A percentile compares a stretch with the other conserved stretches of the same genome.
Evolutionary conservation across 352 stramenopile species (phyloP).

Genomic region (Globisporangium takayamanum): DNA sequence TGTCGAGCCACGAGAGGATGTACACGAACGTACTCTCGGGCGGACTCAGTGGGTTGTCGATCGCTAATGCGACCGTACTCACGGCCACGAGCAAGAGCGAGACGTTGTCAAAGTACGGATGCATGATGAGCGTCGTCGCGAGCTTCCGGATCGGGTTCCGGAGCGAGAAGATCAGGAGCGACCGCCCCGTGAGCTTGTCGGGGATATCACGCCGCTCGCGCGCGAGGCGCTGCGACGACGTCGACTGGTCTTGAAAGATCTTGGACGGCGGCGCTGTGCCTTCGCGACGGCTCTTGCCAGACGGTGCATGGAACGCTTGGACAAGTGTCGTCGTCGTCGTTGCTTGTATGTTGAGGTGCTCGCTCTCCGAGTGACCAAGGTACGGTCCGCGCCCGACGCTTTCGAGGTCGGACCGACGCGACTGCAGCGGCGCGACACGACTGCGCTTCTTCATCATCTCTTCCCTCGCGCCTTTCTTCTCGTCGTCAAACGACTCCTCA

Average conservation of each 20-base stretch:
- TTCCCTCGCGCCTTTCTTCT: constrained; percentile 31
- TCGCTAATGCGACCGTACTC: constrained; percentile 57
- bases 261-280: constrained; percentile 11
- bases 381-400: neutral
- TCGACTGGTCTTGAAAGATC: constrained; percentile 27
- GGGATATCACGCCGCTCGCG: constrained; percentile 8
- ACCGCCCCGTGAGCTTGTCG: constrained; percentile 23
- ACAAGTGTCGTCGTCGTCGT: neutral
- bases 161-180: constrained; percentile 35
- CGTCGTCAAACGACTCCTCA: constrained; percentile 57
- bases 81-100: constrained; percentile 72
- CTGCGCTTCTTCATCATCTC: constrained; percentile 30
- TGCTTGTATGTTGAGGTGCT: neutral
- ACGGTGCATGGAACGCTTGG: constrained; percentile 3
- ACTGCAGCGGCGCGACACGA: constrained; percentile 18
- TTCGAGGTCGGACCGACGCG: constrained; percentile 10
- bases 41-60: constrained; percentile 68
- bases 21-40: constrained; percentile 35
- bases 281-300: constrained; percentile 19
- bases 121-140: constrained; percentile 38
- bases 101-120: constrained; percentile 70
- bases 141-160: constrained; percentile 46
- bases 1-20: constrained; percentile 58
- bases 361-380: neutral
- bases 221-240: neutral